Evolutionary conservation across 1,139 yeast genomes (phyloP), one percentile per base, ranked within the genome.

Genomic region (Suhomyces ambrosiae): DNA sequence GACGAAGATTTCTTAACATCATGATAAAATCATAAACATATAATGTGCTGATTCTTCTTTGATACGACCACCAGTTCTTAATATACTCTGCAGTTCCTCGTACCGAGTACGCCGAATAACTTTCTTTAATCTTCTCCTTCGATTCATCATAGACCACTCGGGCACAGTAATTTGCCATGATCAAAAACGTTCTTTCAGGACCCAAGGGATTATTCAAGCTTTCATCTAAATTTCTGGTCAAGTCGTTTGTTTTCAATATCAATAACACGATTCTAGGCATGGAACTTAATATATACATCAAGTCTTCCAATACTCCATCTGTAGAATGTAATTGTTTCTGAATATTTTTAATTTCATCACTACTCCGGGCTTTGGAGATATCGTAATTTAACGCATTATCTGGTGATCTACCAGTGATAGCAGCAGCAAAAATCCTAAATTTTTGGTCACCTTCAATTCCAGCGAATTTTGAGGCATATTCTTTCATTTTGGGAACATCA

Each of bases 91-190:
- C 39, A 3, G 69, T 30, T 68, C 80, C 70, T 3, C 39, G 34
- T 10, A 72, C 27, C 2, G 79, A 64, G 64, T 72, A 74, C 32
- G 58, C 60, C 2, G 52, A 47, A 42, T 61, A 60, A 14, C 50
- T 45, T 17, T 50, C 45, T 14, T 61, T 49, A 5, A 76, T 72
- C 4, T 41, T 42, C 40, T 79, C 83, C 19, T 63, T 55, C 2
- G 76, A 73, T 53, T 88, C 96, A 19, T 75, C 75, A 51, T 80
- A 86, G 1, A 88, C 92, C 0, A 89, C 80, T 21, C 68, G 68
- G 0, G 97, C 90, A 65, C 97, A 92, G 60, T 92, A 92, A 30
- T 79, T 79, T 2, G 96, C 95, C 83, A 92, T 76, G 35, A 92
- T 88, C 48, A 90, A 64, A 52, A 92, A 92, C 0, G 96, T 85